phyloP scores from a whole-genome alignment of 2,329 filamentous ascomycete species.

The Triangularia verruculosa region DNA sequence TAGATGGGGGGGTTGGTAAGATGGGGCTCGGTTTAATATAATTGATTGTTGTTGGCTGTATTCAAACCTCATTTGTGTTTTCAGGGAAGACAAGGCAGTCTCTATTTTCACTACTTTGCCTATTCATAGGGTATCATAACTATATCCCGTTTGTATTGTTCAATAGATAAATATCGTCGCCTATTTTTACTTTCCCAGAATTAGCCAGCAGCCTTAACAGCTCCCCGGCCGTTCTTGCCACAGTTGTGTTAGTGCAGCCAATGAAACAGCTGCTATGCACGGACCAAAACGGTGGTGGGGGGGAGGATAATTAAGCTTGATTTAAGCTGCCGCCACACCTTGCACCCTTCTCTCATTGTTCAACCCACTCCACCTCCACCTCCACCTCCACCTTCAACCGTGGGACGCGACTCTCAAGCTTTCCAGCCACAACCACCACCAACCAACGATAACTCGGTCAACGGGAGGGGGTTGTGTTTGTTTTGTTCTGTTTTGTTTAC shows the following conservation, averaged over 20 bases:
- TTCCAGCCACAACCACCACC: too few relatives aligned
- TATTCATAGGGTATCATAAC: background rate
- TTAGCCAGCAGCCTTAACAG: background rate
- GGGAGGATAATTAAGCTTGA: background rate
- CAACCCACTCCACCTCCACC: background rate
- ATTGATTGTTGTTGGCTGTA: slow-evolving; percentile 5
- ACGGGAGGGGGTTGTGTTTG: too few relatives aligned
- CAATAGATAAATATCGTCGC: background rate
- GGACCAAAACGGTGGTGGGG: background rate
- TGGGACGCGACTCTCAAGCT: background rate
- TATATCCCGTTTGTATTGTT: background rate
- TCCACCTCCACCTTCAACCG: background rate
- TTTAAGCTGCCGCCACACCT: background rate
- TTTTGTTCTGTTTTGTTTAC: too few relatives aligned
- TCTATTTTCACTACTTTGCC: too few relatives aligned
- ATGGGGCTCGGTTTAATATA: slow-evolving; percentile 10
- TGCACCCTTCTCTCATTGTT: background rate
- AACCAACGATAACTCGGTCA: too few relatives aligned
- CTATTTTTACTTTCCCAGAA: background rate
- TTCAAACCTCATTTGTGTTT: too few relatives aligned
- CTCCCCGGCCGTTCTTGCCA: background rate
- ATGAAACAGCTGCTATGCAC: background rate
- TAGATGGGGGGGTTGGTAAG: background rate
- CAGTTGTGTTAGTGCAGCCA: background rate
- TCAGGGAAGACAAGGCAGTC: too few relatives aligned